A percentile compares a stretch with the other conserved stretches of the same genome.
These are phyloP conservation scores for Dictyostelium discoideum DNA, from an alignment of 78 protist species.

Conservation along the genomic window DNA sequence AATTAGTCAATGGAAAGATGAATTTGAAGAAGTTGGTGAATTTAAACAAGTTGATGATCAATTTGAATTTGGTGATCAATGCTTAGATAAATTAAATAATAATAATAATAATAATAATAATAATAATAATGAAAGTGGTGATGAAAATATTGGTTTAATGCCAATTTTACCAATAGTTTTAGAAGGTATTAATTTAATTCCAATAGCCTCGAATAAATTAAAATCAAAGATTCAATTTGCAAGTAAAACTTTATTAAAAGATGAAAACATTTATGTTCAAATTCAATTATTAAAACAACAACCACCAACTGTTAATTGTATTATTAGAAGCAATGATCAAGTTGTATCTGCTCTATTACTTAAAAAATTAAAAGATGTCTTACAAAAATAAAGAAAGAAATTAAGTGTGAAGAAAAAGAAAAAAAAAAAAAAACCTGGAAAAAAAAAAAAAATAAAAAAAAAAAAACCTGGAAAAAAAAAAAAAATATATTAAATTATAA, in stretches of 20 bases:
- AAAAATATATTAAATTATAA: background rate
- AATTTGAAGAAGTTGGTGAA: background rate
- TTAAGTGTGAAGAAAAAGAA: background rate
- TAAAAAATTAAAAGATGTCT: conserved; percentile 20
- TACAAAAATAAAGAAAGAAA: background rate
- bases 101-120: no score
- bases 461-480: background rate
- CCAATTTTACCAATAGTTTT: background rate
- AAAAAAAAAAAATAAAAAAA: no score
- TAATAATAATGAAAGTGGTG: conserved; percentile 1
- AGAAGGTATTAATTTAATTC: conserved; percentile 26
- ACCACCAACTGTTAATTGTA: background rate
- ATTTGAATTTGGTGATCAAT: background rate
- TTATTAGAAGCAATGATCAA: background rate
- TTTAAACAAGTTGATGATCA: background rate
- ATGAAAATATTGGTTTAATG: no score
- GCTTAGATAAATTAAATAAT: background rate
- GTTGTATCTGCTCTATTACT: conserved; percentile 19
- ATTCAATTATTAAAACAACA: background rate
- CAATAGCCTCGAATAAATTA: conserved; percentile 18
- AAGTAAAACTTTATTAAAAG: conserved; percentile 10
- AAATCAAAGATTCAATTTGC: conserved; percentile 11
- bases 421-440: no score
- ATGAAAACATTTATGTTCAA: conserved; percentile 10
- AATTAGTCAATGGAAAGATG: background rate